These are phyloP conservation scores for Blastobotrys petasosporus DNA, from an alignment of 1,139 yeast genomes.

Conservation along the genomic window DNA sequence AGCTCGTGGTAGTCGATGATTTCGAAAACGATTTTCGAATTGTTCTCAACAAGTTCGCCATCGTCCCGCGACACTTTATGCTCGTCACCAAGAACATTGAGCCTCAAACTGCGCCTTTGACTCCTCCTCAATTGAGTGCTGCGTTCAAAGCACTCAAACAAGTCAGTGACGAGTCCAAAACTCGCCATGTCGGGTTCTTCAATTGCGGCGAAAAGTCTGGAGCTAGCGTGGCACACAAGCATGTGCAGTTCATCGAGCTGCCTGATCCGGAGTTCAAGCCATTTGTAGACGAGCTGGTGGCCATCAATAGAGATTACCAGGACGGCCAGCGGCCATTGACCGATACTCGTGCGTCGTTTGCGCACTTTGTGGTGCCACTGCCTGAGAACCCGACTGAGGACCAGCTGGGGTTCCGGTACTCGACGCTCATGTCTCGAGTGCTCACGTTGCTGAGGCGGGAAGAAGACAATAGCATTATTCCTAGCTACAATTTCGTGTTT, in stretches of 20 bases:
- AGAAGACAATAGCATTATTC: constrained; percentile 26
- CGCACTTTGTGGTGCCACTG: constrained; percentile 71
- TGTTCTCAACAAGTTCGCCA: constrained; percentile 80
- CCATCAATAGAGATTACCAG: constrained; percentile 40
- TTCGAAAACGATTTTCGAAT: constrained; percentile 49
- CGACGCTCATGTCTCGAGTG: constrained; percentile 63
- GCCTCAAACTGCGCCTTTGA: constrained; percentile 65
- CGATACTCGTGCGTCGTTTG: constrained; percentile 60
- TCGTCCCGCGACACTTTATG: constrained; percentile 71
- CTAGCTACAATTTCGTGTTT: constrained; percentile 75
- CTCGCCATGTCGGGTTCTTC: constrained; percentile 67
- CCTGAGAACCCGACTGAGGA: constrained; percentile 30
- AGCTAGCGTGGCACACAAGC: constrained; percentile 90
- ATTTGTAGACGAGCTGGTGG: constrained; percentile 53
- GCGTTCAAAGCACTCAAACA: constrained; percentile 48
- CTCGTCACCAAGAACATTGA: constrained; percentile 67
- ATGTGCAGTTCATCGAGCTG: constrained; percentile 73
- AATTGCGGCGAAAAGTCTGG: constrained; percentile 87
- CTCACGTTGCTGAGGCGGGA: constrained; percentile 50
- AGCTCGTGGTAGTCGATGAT: constrained; percentile 53
- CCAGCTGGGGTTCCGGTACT: constrained; percentile 54
- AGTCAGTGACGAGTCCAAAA: constrained; percentile 32
- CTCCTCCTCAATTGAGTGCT: constrained; percentile 59
- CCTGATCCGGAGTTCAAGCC: constrained; percentile 52
- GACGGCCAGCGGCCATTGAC: constrained; percentile 51